Evolutionary conservation across 2,329 filamentous ascomycete species (phyloP).

Genomic region (Elsinoe arachidis): DNA sequence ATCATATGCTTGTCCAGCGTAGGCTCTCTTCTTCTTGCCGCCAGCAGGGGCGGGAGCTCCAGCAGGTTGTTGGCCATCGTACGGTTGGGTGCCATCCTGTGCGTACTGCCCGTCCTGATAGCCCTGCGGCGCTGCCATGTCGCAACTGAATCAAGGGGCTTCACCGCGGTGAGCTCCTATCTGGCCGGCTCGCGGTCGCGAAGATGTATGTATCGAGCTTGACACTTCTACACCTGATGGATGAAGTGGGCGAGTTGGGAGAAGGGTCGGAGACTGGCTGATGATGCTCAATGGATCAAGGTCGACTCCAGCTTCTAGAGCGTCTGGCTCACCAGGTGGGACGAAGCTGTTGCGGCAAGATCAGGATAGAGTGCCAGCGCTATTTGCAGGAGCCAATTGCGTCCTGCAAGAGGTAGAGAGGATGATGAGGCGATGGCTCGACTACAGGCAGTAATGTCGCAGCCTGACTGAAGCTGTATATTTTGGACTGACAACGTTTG

Average conservation of each 20-base stretch:
- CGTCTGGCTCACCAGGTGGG: not conserved
- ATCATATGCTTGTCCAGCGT: slow-evolving; percentile 90
- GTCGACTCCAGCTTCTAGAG: not conserved
- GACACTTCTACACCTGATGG: not conserved
- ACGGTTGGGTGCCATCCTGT: slow-evolving; percentile 18
- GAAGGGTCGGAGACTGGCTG: not conserved
- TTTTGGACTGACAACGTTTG: slow-evolving; percentile 3
- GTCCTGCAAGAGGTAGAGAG: not conserved
- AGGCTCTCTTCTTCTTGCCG: slow-evolving; percentile 81
- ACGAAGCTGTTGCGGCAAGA: not conserved
- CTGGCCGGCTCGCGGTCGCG: not conserved
- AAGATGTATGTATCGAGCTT: not conserved
- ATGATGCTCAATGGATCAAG: not conserved
- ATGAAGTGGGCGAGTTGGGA: not conserved
- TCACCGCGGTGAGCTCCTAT: slow-evolving; percentile 3
- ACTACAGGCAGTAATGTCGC: slow-evolving; percentile 4
- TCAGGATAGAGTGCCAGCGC: no score
- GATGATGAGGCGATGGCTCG: not conserved
- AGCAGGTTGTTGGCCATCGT: slow-evolving; percentile 15
- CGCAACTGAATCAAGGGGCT: not conserved
- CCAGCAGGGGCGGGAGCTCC: slow-evolving; percentile 21
- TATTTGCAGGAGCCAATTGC: not conserved
- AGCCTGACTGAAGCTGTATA: slow-evolving; percentile 5
- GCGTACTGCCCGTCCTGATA: slow-evolving; percentile 18
- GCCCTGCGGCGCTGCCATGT: slow-evolving; percentile 13